Base-by-base conservation (phyloP, 1,284 basidiomycete genomes). In the Flammula alnicola region DNA sequence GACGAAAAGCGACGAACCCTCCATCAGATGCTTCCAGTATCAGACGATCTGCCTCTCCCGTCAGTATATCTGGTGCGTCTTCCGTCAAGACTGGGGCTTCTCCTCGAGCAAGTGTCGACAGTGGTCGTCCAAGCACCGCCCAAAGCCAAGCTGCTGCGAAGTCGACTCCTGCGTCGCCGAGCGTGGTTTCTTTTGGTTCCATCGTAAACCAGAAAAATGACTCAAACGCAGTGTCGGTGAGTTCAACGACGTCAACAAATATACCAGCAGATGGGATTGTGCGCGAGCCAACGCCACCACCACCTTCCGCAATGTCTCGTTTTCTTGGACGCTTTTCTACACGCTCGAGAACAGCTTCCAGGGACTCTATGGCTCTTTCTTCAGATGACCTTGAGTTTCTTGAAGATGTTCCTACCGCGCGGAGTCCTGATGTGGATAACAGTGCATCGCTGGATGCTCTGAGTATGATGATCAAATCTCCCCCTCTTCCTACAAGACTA, bases 371-470 rank as follows among this genome's bases (percentile, higher is more conserved):
- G 33, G 78, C 84, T 3, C 72, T 90, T 16, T 88, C 87, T 5
- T 74, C 79, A 2, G 81, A 87, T 51, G 88, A 91, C 62, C 70
- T 91, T 19, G 85, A 88, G 57, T 89, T 86, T 57, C 73, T 91
- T n/a, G 78, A 82, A 8, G 88, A 90, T 56, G 81, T 88, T 42
- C 82, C 84, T 4, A 84, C 86, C 3, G 79, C 77, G 54, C 76
- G 74, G 7, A 66, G 62, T 42, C 79, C 83, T 53, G 69, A 67
- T 27, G 64, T 69, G n/a, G 63, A 71, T 35, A 65, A 73, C 30
- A 64, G 61, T 10, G 43, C 53, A 33, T 63, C 68, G 40, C 53
- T 73, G 33, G 68, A 65, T 49, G 67, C 65, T 10, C 61, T 82
- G 26, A 65, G 70, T 25, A 65, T 59, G 49, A 69, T 74, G 63